Conservation (phyloP, 129 eudicot genomes). For the Pseudognaphalium luteoalbum region DNA sequence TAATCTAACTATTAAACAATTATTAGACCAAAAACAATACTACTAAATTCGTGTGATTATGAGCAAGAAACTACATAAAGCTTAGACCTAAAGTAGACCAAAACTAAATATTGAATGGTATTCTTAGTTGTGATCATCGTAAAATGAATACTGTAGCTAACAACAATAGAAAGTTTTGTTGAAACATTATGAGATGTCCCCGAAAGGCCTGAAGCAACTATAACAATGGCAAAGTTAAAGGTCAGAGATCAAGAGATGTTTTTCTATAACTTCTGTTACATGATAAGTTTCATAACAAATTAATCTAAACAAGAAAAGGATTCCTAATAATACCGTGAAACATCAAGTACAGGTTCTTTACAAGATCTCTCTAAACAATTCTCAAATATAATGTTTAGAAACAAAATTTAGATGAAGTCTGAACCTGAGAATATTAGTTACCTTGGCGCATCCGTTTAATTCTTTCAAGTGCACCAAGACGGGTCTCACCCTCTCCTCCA, state of each 20-base stretch:
- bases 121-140: background rate
- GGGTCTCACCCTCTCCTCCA: conserved; percentile 47
- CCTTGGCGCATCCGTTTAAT: conserved; percentile 64
- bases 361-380: conserved; percentile 22
- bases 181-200: background rate
- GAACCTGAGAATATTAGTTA: conserved; percentile 19
- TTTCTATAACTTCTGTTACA: background rate
- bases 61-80: background rate
- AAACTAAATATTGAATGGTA: background rate
- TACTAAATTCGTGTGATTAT: background rate
- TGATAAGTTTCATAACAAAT: conserved; percentile 1
- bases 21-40: background rate
- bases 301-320: conserved; percentile 9
- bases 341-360: conserved; percentile 20
- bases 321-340: background rate
- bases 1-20: too few species aligned
- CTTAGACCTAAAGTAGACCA: too few species aligned
- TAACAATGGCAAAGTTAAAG: background rate
- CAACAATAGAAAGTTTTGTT: background rate
- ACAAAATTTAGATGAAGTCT: conserved; percentile 9
- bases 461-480: conserved; percentile 80
- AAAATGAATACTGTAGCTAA: background rate
- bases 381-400: conserved; percentile 10
- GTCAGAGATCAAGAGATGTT: background rate
- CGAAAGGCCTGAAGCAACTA: background rate